Conservation (phyloP, 805 yeast species). For the Wickerhamomyces bovis region DNA sequence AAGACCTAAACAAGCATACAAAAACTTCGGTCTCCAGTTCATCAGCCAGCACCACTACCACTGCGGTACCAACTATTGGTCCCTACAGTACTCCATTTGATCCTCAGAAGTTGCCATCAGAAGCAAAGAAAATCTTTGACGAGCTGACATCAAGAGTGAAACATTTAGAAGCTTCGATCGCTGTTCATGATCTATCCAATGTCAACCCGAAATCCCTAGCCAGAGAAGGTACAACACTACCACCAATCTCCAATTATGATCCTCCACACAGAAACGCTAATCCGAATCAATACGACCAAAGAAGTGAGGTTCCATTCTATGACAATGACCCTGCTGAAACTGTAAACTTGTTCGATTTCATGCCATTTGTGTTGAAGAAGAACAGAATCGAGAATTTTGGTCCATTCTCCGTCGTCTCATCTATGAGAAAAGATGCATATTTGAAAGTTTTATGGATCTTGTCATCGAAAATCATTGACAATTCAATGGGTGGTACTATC, state of each 20-base stretch:
- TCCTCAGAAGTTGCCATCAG: slow-evolving; percentile 5
- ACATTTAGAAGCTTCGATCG: slow-evolving; percentile 40
- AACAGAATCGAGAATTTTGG: slow-evolving; percentile 43
- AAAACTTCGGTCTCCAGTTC: background rate
- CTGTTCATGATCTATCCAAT: slow-evolving; percentile 27
- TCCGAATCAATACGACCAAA: background rate
- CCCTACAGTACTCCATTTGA: background rate
- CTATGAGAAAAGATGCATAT: slow-evolving; percentile 42
- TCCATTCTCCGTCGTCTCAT: slow-evolving; percentile 44
- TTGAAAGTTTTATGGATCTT: slow-evolving; percentile 30
- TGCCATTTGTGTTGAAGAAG: slow-evolving; percentile 36
- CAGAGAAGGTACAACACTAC: background rate
- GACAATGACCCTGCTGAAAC: slow-evolving; percentile 27
- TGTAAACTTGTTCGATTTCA: slow-evolving; percentile 38
- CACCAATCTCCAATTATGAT: background rate
- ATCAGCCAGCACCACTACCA: background rate
- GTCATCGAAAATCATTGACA: slow-evolving; percentile 16
- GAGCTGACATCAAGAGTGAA: slow-evolving; percentile 36
- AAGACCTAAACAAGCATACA: slow-evolving; percentile 35
- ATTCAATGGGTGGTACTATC: background rate
- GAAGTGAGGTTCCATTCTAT: slow-evolving; percentile 1
- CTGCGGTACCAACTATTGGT: background rate
- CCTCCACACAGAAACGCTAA: background rate
- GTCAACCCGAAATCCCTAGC: background rate
- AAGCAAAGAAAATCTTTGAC: slow-evolving; percentile 19